Percentiles rank a stretch among this genome's conserved stretches.
Evolutionary conservation across 208 protist species (phyloP).

Genomic region (Endotrypanum monterogeii): DNA sequence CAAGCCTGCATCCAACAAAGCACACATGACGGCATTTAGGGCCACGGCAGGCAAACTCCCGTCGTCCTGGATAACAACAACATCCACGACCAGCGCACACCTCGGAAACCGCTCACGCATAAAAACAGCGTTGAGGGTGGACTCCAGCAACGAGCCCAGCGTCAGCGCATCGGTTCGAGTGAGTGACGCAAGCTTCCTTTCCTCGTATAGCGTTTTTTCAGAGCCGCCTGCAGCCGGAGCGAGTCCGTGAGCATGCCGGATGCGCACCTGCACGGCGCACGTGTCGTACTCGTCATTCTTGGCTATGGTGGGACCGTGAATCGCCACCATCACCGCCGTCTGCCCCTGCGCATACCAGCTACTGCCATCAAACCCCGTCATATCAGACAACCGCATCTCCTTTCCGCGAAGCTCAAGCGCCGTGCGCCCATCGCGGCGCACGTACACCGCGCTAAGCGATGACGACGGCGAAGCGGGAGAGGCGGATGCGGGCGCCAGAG

Average conservation of each 20-base stretch:
- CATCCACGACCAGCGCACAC: slow-evolving; percentile 62
- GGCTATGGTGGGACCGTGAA: slow-evolving; percentile 74
- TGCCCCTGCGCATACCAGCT: slow-evolving; percentile 76
- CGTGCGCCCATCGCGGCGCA: slow-evolving; percentile 64
- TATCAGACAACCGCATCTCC: slow-evolving; percentile 59
- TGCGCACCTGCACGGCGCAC: slow-evolving; percentile 34
- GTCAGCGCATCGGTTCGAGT: slow-evolving; percentile 48
- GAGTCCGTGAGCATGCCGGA: slow-evolving; percentile 30
- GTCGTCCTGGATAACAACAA: slow-evolving; percentile 73
- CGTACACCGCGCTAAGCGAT: slow-evolving; percentile 5
- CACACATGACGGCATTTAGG: slow-evolving; percentile 84
- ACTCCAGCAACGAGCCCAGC: slow-evolving; percentile 44
- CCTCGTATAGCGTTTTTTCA: slow-evolving; percentile 39
- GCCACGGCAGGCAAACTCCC: slow-evolving; percentile 67
- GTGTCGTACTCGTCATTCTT: slow-evolving; percentile 44
- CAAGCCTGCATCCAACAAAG: slow-evolving; percentile 83
- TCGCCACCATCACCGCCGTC: slow-evolving; percentile 56
- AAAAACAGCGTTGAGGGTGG: slow-evolving; percentile 49
- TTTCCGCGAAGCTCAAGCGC: slow-evolving; percentile 68
- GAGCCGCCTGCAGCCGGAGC: slow-evolving; percentile 56
- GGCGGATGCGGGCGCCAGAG: not conserved
- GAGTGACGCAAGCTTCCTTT: slow-evolving; percentile 38
- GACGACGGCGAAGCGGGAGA: slow-evolving; percentile 3
- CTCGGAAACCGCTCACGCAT: slow-evolving; percentile 60
- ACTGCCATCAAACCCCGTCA: slow-evolving; percentile 76